Percentiles rank a stretch among this genome's conserved stretches.
These are phyloP conservation scores for Cryptococcus amylolentus DNA, from an alignment of 1,284 basidiomycete genomes.

Conservation along the genomic window DNA sequence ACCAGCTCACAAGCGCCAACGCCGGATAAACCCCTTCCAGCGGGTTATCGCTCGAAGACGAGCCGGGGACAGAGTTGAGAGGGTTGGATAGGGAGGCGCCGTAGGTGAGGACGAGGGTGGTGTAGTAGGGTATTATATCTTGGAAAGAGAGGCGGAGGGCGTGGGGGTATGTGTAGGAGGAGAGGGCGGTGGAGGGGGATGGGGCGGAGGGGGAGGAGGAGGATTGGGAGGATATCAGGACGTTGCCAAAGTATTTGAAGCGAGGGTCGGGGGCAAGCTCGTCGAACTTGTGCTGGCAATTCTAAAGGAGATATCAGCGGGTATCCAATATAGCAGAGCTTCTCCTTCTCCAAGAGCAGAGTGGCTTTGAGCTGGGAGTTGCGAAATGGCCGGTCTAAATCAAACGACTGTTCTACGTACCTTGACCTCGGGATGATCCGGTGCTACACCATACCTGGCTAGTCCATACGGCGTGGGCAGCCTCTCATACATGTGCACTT, in stretches of 20 bases:
- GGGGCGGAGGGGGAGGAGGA: constrained; percentile 15
- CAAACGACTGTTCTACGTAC: constrained; percentile 51
- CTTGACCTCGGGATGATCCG: constrained; percentile 99
- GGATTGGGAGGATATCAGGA: constrained; percentile 59
- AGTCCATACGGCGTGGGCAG: constrained; percentile 93
- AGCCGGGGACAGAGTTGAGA: constrained; percentile 51
- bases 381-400: not conserved
- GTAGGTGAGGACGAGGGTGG: constrained; percentile 53
- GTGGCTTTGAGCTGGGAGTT: no score
- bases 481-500: constrained; percentile 86
- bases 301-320: constrained; percentile 55
- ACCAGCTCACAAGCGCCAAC: constrained; percentile 91
- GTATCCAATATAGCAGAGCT: not conserved
- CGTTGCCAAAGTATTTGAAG: constrained; percentile 88
- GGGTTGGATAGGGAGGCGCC: constrained; percentile 50
- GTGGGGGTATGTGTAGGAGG: constrained; percentile 48
- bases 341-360: no score
- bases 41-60: constrained; percentile 55
- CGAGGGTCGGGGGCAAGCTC: constrained; percentile 65
- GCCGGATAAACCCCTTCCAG: constrained; percentile 67
- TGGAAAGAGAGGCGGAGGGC: constrained; percentile 49
- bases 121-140: constrained; percentile 51
- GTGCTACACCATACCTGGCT: constrained; percentile 93
- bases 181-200: constrained; percentile 18
- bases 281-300: constrained; percentile 95